phyloP scores from a whole-genome alignment of 257 asterid species.

The Nicotiana otophora region DNA sequence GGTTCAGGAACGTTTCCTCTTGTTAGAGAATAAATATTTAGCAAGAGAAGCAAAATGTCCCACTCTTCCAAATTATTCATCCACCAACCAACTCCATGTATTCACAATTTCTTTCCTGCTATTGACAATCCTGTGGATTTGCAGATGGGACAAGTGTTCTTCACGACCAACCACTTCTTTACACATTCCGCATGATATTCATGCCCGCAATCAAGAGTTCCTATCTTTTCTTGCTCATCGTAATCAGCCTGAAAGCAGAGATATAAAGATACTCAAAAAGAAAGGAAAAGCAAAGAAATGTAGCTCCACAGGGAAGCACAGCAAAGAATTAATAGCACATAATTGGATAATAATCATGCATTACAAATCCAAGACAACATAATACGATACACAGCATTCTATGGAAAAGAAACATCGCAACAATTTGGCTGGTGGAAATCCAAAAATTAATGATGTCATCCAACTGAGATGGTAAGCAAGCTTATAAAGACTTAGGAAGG shows the following conservation, averaged over 20 bases:
- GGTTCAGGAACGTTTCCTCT: slow-evolving; percentile 17
- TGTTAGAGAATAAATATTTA: slow-evolving; percentile 2
- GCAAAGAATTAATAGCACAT: not conserved
- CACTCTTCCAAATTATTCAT: slow-evolving; percentile 29
- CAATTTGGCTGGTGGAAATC: not conserved
- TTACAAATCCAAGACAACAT: not conserved
- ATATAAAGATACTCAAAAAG: not conserved
- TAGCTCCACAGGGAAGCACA: not conserved
- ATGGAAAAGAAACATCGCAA: not conserved
- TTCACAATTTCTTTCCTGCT: slow-evolving; percentile 32
- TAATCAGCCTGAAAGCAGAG: slow-evolving; percentile 13
- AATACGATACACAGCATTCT: not conserved
- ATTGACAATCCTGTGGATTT: slow-evolving; percentile 12
- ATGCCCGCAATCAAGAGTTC: slow-evolving; percentile 23
- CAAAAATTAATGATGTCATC: not conserved
- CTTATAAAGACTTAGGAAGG: not conserved
- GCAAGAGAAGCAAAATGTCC: slow-evolving; percentile 18
- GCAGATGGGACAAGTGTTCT: slow-evolving; percentile 29
- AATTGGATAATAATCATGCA: not conserved
- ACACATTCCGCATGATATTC: slow-evolving; percentile 20
- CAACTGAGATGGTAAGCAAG: not conserved
- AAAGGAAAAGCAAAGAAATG: not conserved
- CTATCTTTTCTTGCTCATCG: slow-evolving; percentile 11
- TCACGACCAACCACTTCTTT: slow-evolving; percentile 21
- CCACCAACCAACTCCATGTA: slow-evolving; percentile 14